These are phyloP conservation scores for Furculomyces boomerangus DNA, from an alignment of 371 early-diverging fungal genomes.

Conservation along the genomic window DNA sequence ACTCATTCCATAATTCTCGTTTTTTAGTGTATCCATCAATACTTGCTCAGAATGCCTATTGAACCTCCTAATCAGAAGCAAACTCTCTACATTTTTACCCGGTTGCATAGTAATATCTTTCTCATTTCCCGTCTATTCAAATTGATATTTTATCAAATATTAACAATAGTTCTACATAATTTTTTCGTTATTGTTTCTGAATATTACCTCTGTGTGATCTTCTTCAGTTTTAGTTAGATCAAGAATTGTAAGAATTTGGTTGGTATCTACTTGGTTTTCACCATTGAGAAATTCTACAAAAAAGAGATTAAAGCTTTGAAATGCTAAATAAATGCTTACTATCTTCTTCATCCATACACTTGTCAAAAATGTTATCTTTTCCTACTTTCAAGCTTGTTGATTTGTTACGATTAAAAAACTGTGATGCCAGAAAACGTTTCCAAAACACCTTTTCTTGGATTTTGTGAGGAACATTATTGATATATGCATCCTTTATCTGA, in stretches of 20 bases:
- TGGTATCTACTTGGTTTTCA: constrained; percentile 17
- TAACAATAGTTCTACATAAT: neutral
- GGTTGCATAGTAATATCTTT: constrained; percentile 83
- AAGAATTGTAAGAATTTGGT: constrained; percentile 39
- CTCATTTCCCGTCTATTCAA: constrained; percentile 41
- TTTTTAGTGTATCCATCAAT: constrained; percentile 27
- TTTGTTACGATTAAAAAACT: constrained; percentile 65
- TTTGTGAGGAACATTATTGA: constrained; percentile 67
- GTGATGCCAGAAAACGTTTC: constrained; percentile 69
- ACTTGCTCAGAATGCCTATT: constrained; percentile 83
- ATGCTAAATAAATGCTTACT: too few relatives aligned
- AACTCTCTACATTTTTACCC: constrained; percentile 34
- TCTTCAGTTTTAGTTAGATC: constrained; percentile 64
- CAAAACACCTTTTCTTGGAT: constrained; percentile 69
- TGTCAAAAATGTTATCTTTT: constrained; percentile 69
- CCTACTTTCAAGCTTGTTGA: constrained; percentile 33
- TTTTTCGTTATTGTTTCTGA: neutral
- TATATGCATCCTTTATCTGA: constrained; percentile 55
- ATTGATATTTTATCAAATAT: neutral
- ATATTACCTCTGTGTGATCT: constrained; percentile 45
- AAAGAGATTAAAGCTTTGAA: too few relatives aligned
- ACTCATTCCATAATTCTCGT: neutral
- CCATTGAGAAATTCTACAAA: constrained; percentile 25
- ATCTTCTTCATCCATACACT: constrained; percentile 64
- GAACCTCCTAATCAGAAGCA: constrained; percentile 69